Base-by-base conservation (phyloP, 805 yeast species). In the Suhomyces vadensis region DNA sequence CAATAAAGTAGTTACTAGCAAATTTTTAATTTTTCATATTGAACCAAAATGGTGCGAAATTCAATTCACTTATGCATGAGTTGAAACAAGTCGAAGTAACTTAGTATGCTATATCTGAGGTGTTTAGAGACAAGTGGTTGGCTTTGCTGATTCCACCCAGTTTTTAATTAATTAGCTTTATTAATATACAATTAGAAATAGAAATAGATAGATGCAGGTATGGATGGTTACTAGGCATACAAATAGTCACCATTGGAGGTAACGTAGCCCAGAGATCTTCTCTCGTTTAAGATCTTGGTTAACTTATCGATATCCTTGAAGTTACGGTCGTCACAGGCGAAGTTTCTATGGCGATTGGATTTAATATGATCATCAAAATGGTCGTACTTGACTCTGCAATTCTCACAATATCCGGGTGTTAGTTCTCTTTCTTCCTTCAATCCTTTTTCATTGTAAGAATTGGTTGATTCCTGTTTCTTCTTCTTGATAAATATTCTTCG, bases 371-470 rank as follows among this genome's bases (percentile, higher is more conserved):
- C 87, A 20, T 82, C 87, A 57, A 90, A 83, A 52, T 81, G 79
- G 41, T 86, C 91, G 60, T 86, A 92, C 59, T 83, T 83, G 47
- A 85, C 85, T 19, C 92, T 74, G 65, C 99, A 92, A 59, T 92
- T 92, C 61, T 92, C 99, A 67, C 99, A 92, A 64, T 87, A 91
- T 0, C 97, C 97, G 0, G 92, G 78, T 40, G 65, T 65, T 35
- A 59, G 44, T 29, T 69, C 74, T 19, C 51, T 43, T 40, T 61
- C 63, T 27, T 61, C 63, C 43, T 55, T 58, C 14, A 44, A 48
- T 7, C 53, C 37, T 13, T 46, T 63, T 35, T 56, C 58, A 56
- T 24, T 40, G 33, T 31, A 26, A 7, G 37, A 35, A 9, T 41
- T 31, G 46, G 22, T 47, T 35, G 35, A 45, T 39, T 42, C 52